Evolutionary conservation across 2,329 filamentous ascomycete genomes (phyloP), one percentile per base, ranked within the genome.

Genomic region (Aplosporella prunicola): DNA sequence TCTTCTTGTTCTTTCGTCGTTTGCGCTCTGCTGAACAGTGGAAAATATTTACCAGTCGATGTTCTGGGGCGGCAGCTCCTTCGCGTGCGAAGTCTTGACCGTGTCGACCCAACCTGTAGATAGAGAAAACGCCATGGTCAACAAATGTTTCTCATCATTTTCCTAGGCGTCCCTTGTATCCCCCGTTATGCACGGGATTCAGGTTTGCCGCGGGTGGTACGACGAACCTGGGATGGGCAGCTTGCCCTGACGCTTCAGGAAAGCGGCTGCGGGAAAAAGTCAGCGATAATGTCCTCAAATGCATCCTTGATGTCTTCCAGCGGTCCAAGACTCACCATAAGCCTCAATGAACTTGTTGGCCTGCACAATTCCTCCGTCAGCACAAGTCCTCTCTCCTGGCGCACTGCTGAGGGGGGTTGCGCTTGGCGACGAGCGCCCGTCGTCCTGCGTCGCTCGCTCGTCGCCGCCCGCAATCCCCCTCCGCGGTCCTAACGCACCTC

Each of bases 61-160:
- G 68, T 88, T 82, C 79, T 96, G 88, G 61, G 89, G 91, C 61
- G 89, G 89, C 57, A 98, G 83, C 76, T 98, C 91, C 72, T 94
- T 94, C 66, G 83, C 82, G 64, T 81, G 77, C 60, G 20, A 15
- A 56, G 89, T 95, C 83, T 98, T 98, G 74, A 96, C 91, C 62
- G 89, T 95, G 67, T 98, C 91, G 68, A 95, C 89, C 89, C 89
- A 96, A 75, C 86, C 87, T 93, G 66, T 68, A 69, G 64, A 67
- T 61, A 58, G 57, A 39, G 36, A 40, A 30, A 30, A 32, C 35
- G 35, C 28, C 41, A 48, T 47, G 47, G 62, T 67, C 58, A 67
- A 62, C 57, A 53, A 57, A 48, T 51, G 52, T 45, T 44, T 23
- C 29, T 28, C 26, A 28, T 41, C 38, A 39, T 49, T 43, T 44